Evolutionary conservation across 176 grass and related monocot genomes (phyloP).

Genomic region (Oryza nivara): DNA sequence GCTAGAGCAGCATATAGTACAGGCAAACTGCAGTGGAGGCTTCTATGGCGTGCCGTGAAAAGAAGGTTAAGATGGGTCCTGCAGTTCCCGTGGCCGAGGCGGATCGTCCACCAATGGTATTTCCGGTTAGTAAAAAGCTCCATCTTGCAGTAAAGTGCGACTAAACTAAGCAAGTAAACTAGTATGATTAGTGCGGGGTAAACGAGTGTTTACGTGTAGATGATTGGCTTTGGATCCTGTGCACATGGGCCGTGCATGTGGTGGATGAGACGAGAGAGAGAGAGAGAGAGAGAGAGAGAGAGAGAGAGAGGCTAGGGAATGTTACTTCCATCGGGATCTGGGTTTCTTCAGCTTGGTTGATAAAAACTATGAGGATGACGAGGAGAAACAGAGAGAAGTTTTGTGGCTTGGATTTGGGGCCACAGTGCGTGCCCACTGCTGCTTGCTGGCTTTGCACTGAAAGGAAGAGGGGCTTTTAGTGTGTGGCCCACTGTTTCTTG

Average conservation of each 20-base stretch:
- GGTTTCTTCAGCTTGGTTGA: slow-evolving; percentile 33
- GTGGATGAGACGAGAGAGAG: not conserved
- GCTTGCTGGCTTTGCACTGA: slow-evolving; percentile 48
- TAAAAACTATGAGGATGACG: slow-evolving; percentile 37
- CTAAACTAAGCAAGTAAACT: slow-evolving; percentile 25
- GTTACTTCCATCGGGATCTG: slow-evolving; percentile 77
- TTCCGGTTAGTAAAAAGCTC: not conserved
- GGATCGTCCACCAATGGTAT: slow-evolving; percentile 49
- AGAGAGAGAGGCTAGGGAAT: slow-evolving; percentile 54
- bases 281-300: not conserved
- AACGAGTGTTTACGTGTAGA: slow-evolving; percentile 18
- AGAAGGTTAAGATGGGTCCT: slow-evolving; percentile 38
- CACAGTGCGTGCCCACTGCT: slow-evolving; percentile 26
- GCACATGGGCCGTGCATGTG: slow-evolving; percentile 50
- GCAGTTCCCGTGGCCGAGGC: slow-evolving; percentile 31
- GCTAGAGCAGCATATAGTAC: not conserved
- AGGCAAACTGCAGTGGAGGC: slow-evolving; percentile 56
- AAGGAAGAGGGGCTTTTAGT: slow-evolving; percentile 38
- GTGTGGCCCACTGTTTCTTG: slow-evolving; percentile 4
- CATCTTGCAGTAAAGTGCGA: slow-evolving; percentile 8
- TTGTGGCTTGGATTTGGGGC: slow-evolving; percentile 30
- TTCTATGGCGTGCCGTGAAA: slow-evolving; percentile 65
- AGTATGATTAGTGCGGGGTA: slow-evolving; percentile 31
- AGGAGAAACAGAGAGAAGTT: not conserved
- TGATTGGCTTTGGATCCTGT: slow-evolving; percentile 41